phyloP scores from a whole-genome alignment of 805 yeast genomes.

The Schwanniomyces vanrijiae region DNA sequence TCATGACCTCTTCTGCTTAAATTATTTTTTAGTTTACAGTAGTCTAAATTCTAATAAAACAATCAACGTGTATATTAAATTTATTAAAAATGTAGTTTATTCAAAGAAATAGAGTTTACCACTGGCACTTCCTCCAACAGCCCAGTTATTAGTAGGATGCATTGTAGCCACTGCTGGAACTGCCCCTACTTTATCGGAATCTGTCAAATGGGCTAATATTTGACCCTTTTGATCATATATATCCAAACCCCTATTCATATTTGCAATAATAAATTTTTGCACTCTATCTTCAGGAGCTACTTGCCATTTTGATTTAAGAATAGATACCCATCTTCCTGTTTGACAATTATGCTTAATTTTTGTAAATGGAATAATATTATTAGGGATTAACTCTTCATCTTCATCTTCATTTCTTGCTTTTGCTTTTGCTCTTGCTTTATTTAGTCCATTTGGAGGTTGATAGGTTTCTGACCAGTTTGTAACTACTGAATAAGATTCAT shows the following conservation, averaged over 20 bases:
- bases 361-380: constrained; percentile 56
- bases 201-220: constrained; percentile 73
- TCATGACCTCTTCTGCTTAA: constrained; percentile 78
- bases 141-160: constrained; percentile 88
- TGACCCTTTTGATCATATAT: constrained; percentile 75
- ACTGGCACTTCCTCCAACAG: constrained; percentile 91
- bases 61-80: constrained; percentile 6
- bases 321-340: constrained; percentile 96
- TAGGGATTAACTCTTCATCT: constrained; percentile 20
- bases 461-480: constrained; percentile 21
- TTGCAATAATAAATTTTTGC: constrained; percentile 87
- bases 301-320: constrained; percentile 88
- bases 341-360: constrained; percentile 88
- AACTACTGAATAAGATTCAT: constrained; percentile 16
- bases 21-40: constrained; percentile 5
- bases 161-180: constrained; percentile 88
- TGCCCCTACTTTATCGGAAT: constrained; percentile 62
- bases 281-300: constrained; percentile 62
- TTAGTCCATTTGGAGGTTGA: constrained; percentile 12
- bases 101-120: constrained; percentile 77
- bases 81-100: constrained; percentile 9
- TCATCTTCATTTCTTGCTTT: too few species aligned
- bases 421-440: constrained; percentile 11
- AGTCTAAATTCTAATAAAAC: constrained; percentile 3
- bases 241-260: constrained; percentile 88